phyloP scores from a whole-genome alignment of 2,329 filamentous ascomycete genomes.

The Calycina herbarum region DNA sequence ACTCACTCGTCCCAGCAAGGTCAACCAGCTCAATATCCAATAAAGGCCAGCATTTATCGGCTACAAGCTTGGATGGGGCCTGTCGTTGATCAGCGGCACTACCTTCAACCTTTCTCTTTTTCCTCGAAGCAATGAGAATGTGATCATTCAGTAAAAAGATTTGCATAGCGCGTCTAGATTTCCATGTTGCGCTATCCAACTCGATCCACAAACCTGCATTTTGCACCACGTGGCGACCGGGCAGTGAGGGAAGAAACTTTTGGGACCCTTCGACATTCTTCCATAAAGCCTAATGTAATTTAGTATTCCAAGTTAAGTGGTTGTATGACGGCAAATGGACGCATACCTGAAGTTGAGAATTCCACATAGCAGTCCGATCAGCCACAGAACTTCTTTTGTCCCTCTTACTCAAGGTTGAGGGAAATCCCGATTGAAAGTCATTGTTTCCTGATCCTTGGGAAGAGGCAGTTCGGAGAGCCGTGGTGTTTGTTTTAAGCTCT shows the following conservation, averaged over 20 bases:
- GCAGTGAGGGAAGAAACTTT: constrained; percentile 88
- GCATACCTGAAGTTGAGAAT: constrained; percentile 58
- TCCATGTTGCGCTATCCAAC: constrained; percentile 96
- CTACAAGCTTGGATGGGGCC: constrained; percentile 73
- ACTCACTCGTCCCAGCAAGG: constrained; percentile 67
- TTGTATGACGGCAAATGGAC: not conserved
- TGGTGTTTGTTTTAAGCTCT: constrained; percentile 80
- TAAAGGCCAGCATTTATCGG: constrained; percentile 91
- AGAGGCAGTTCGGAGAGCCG: constrained; percentile 61
- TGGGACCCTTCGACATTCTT: constrained; percentile 98
- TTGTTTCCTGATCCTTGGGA: constrained; percentile 50
- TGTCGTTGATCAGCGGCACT: constrained; percentile 48
- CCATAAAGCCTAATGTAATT: constrained; percentile 67
- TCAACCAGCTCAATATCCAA: constrained; percentile 92
- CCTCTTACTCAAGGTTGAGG: constrained; percentile 60
- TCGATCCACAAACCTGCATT: constrained; percentile 95
- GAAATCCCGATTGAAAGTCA: constrained; percentile 52
- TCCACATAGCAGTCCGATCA: constrained; percentile 66
- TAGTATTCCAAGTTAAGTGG: constrained; percentile 11
- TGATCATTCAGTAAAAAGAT: constrained; percentile 95
- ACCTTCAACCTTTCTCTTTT: constrained; percentile 84
- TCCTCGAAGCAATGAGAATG: constrained; percentile 83
- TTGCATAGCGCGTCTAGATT: constrained; percentile 83
- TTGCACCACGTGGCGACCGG: constrained; percentile 90
- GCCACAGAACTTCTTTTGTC: constrained; percentile 89